These are phyloP conservation scores for Suillus bovinus DNA, from an alignment of 768 basidiomycete genomes.

Conservation along the genomic window DNA sequence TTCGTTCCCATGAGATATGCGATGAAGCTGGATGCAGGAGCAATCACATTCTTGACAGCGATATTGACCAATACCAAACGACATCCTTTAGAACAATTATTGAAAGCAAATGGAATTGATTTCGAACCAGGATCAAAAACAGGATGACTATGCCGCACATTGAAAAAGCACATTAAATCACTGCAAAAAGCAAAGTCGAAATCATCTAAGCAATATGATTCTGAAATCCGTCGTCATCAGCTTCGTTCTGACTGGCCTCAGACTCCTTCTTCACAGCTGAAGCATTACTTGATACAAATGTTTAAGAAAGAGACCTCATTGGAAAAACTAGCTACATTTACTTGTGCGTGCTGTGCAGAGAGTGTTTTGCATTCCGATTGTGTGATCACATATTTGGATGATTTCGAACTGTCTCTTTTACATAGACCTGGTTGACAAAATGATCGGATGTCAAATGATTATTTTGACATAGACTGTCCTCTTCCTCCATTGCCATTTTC, in stretches of 20 bases:
- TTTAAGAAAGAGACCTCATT: neutral
- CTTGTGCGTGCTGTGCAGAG: neutral
- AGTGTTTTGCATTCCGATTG: neutral
- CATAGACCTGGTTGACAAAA: neutral
- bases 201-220: no score
- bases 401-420: neutral
- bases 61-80: no score
- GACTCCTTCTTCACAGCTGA: neutral
- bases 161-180: no score
- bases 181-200: no score
- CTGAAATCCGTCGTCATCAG: neutral
- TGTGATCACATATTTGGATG: rapidly evolving
- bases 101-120: neutral
- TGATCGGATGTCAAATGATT: neutral
- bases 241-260: neutral
- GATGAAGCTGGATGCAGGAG: no score
- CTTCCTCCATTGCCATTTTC: neutral
- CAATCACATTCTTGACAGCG: no score
- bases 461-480: neutral
- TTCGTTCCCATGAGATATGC: no score
- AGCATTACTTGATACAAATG: neutral
- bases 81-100: no score
- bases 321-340: neutral
- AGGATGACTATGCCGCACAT: no score
- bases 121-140: conserved; percentile 20